Percentiles rank a stretch among this genome's conserved stretches.
phyloP scores from a whole-genome alignment of 306 rosid species.

The Mimosa bimucronata region DNA sequence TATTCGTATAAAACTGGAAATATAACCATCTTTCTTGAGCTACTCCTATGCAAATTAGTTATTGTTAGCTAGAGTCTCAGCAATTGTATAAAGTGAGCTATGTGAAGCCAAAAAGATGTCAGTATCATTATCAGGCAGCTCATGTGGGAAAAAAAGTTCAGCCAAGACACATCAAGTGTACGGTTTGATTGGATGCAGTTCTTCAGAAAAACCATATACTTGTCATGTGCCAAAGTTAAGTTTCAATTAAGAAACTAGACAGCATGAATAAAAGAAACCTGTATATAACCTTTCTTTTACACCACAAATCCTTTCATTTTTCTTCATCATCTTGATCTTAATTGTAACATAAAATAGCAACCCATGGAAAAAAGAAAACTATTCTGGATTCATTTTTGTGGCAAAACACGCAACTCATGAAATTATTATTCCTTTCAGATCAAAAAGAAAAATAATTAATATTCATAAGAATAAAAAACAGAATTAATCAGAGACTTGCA shows the following conservation, averaged over 20 bases:
- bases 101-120: conserved; percentile 30
- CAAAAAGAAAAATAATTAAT: neutral
- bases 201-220: neutral
- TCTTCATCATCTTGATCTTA: conserved; percentile 27
- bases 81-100: conserved; percentile 21
- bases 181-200: neutral
- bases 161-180: neutral
- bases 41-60: conserved; percentile 28
- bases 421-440: conserved; percentile 9
- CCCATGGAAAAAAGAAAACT: conserved; percentile 1
- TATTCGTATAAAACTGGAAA: conserved; percentile 7
- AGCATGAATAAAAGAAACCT: neutral
- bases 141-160: neutral
- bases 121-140: neutral
- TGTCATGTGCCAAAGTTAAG: neutral
- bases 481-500: neutral
- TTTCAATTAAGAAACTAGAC: neutral
- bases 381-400: conserved; percentile 21
- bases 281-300: neutral
- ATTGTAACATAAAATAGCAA: conserved; percentile 25
- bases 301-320: conserved; percentile 9
- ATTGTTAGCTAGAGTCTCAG: conserved; percentile 24
- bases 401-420: neutral
- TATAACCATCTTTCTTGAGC: conserved; percentile 24
- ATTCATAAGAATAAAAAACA: conserved; percentile 9